Evolutionary conservation across 148 eudicot genomes (phyloP).

Genomic region (Simmondsia chinensis): DNA sequence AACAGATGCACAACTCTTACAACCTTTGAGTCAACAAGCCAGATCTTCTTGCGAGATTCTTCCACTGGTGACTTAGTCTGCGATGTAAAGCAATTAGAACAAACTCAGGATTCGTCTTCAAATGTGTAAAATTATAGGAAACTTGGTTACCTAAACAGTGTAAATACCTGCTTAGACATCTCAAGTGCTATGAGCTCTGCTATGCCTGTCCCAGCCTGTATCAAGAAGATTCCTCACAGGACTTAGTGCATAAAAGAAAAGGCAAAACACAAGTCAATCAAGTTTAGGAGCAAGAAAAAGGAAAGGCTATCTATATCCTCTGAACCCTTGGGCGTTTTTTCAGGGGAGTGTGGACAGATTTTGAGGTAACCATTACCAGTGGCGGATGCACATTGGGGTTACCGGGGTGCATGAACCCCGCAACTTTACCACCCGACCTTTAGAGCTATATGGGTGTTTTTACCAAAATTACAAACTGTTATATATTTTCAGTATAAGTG

Average conservation of each 20-base stretch:
- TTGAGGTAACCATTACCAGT: too few species aligned
- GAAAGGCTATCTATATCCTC: too few species aligned
- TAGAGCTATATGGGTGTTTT: background rate
- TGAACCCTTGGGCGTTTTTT: too few species aligned
- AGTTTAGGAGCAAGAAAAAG: background rate
- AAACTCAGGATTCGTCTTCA: background rate
- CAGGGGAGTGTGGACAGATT: too few species aligned
- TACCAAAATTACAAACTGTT: background rate
- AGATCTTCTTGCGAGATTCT: constrained; percentile 87
- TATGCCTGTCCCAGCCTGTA: constrained; percentile 96
- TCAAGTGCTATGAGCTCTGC: constrained; percentile 94
- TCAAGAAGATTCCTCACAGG: too few species aligned
- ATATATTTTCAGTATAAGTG: too few species aligned
- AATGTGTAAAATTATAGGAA: background rate
- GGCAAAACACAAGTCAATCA: too few species aligned
- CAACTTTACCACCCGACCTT: too few species aligned
- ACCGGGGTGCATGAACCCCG: too few species aligned
- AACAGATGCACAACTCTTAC: too few species aligned
- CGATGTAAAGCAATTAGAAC: constrained; percentile 9
- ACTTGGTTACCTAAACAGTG: background rate
- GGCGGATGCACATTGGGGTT: too few species aligned
- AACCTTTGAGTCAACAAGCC: constrained; percentile 97
- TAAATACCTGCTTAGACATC: constrained; percentile 77
- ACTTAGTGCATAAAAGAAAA: too few species aligned
- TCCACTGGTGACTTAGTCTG: constrained; percentile 57